A percentile compares a stretch with the other conserved stretches of the same genome.
These are phyloP conservation scores for Camellia sinensis DNA, from an alignment of 148 eudicot species.

Conservation along the genomic window DNA sequence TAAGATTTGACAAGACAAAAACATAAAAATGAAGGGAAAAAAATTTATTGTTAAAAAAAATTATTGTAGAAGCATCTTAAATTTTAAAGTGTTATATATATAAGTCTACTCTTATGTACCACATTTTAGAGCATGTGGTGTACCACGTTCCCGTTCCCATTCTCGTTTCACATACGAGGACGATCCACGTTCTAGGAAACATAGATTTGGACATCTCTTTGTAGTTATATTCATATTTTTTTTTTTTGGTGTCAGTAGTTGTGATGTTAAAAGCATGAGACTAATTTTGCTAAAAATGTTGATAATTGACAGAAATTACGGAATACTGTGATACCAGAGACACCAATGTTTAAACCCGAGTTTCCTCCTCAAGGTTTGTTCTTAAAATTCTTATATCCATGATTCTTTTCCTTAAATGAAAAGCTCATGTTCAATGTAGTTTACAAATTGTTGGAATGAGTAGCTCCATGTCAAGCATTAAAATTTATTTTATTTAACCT, in stretches of 20 bases:
- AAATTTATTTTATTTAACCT: neutral
- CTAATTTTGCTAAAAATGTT: neutral
- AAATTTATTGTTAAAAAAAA: too few species aligned
- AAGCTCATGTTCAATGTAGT: neutral
- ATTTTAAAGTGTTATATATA: too few species aligned
- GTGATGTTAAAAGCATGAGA: neutral
- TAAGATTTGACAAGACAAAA: too few species aligned
- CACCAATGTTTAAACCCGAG: constrained; percentile 90
- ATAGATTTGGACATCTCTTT: too few species aligned
- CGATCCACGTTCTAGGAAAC: too few species aligned
- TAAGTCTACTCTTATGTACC: too few species aligned
- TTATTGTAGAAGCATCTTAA: too few species aligned
- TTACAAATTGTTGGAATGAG: neutral
- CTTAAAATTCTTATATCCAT: constrained; percentile 3
- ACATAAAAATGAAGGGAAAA: too few species aligned
- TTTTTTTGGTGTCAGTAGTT: constrained; percentile 8
- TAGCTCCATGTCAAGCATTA: neutral
- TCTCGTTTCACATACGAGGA: too few species aligned
- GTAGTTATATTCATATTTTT: neutral
- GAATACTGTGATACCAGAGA: constrained; percentile 89
- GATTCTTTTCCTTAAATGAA: neutral
- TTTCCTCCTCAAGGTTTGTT: constrained; percentile 90
- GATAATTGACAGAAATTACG: constrained; percentile 53
- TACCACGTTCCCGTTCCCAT: too few species aligned
- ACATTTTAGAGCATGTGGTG: too few species aligned